Percentiles rank a stretch among this genome's conserved stretches.
These are phyloP conservation scores for Dicorynia guianensis DNA, from an alignment of 306 rosid genomes.

Conservation along the genomic window DNA sequence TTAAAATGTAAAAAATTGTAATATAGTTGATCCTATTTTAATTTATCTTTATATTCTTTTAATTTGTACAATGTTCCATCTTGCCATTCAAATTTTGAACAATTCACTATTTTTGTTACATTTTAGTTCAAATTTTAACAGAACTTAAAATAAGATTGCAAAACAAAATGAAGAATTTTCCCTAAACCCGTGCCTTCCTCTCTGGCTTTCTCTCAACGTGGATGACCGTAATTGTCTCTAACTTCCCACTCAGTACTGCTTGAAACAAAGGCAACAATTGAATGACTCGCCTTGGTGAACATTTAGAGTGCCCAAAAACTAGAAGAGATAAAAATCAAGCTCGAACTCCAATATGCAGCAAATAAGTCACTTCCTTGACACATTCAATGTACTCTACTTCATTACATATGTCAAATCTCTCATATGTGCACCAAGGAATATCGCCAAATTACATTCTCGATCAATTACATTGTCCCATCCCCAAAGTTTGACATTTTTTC, in stretches of 20 bases:
- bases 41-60: too few species aligned
- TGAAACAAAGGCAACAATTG: constrained; percentile 4
- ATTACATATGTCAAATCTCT: constrained; percentile 43
- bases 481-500: constrained; percentile 32
- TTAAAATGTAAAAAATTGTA: too few species aligned
- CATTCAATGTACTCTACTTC: constrained; percentile 42
- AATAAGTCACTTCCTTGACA: constrained; percentile 29
- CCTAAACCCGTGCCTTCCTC: too few species aligned
- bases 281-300: constrained; percentile 18
- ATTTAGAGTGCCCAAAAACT: constrained; percentile 16
- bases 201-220: too few species aligned
- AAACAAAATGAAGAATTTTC: too few species aligned
- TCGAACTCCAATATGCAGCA: background rate
- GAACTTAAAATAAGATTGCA: too few species aligned
- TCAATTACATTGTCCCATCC: constrained; percentile 37
- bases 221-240: too few species aligned
- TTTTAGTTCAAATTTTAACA: too few species aligned
- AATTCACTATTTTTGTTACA: too few species aligned
- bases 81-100: too few species aligned
- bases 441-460: constrained; percentile 31
- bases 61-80: too few species aligned
- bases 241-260: constrained; percentile 26
- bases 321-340: constrained; percentile 22
- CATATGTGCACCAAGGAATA: constrained; percentile 38
- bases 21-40: too few species aligned